Percentiles rank a stretch among this genome's conserved stretches.
Evolutionary conservation across 2,329 filamentous ascomycete species (phyloP).

Genomic region (Botrytis hyacinthi): DNA sequence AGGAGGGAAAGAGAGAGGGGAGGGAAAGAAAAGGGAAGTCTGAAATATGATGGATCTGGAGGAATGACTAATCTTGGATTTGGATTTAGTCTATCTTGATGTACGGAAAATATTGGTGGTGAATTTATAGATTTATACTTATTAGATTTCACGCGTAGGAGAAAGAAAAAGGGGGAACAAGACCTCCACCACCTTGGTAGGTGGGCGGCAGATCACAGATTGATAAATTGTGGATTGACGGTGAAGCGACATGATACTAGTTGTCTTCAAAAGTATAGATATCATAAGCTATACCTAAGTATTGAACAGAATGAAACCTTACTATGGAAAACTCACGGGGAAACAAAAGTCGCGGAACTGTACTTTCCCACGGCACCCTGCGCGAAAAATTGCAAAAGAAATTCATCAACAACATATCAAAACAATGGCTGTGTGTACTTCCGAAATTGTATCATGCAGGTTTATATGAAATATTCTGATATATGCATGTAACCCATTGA

Average conservation of each 20-base stretch:
- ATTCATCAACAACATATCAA: background rate
- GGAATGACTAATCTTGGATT: background rate
- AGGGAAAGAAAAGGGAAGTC: background rate
- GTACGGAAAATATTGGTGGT: accelerated
- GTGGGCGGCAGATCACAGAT: no score
- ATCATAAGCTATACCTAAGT: no score
- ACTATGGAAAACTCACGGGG: background rate
- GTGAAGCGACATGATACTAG: no score
- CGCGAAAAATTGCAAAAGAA: background rate
- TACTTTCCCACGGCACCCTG: background rate
- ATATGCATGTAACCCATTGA: conserved; percentile 11
- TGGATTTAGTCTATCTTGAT: background rate
- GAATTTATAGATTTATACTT: background rate
- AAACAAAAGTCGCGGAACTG: background rate
- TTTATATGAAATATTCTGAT: background rate
- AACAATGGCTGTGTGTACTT: background rate
- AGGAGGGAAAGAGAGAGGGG: background rate
- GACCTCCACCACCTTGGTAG: no score
- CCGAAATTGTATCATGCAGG: conserved; percentile 1
- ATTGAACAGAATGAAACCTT: no score
- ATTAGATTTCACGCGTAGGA: background rate
- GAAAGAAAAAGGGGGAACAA: no score
- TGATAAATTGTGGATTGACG: no score
- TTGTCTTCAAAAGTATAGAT: no score
- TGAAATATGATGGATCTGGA: background rate